Base-by-base conservation (phyloP, 192 early-diverging fungal genomes). In the Phlyctochytrium bullatum region DNA sequence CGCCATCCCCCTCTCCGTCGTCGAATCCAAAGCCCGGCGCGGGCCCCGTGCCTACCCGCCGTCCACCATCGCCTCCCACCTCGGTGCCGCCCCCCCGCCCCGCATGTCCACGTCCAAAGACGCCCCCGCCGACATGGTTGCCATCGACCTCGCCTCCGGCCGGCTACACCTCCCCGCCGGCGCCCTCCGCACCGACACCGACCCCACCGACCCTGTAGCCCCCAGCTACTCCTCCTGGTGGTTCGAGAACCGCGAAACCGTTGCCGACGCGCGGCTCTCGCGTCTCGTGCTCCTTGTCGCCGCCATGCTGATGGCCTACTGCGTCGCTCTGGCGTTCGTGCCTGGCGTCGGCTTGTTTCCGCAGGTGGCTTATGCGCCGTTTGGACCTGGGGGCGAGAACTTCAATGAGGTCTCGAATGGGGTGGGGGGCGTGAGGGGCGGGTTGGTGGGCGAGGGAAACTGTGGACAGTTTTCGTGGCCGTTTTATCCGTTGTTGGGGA, bases 391-490 rank as follows among this genome's bases (percentile, higher is more conserved):
- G 4, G 54, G 54, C 6, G 12, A 6, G 10, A 47, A 47, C 40
- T 47, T 47, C 20, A 20, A 14, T 57, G 54, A 25, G 27, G 54
- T 57, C 25, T 57, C 54, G 14, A 28, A 28, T 10, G 16, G 54
- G 25, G 27, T 24, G 27, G 54, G 27, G 14, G 54, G 54, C 6
- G 40, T 47, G 10, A 47, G 20, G 20, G 40, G 20, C 20, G 40
- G 40, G 6, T 6, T 14, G 10, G 10, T 47, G 12, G 6, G 12
- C 54, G 27, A 10, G 14, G 16, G 6, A 20, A 10, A 6, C 6
- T 57, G 54, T 25, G 25, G 54, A 10, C 54, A 25, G 16, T 57
- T 25, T 25, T 57, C 54, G 20, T 57, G 54, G 54, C 54, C 54
- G 10, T 57, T 57, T 27, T 25, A 20, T 25, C 54, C 54, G 10